These are phyloP conservation scores for Nelumbo lutea DNA, from an alignment of 164 flowering plant genomes.

Conservation along the genomic window DNA sequence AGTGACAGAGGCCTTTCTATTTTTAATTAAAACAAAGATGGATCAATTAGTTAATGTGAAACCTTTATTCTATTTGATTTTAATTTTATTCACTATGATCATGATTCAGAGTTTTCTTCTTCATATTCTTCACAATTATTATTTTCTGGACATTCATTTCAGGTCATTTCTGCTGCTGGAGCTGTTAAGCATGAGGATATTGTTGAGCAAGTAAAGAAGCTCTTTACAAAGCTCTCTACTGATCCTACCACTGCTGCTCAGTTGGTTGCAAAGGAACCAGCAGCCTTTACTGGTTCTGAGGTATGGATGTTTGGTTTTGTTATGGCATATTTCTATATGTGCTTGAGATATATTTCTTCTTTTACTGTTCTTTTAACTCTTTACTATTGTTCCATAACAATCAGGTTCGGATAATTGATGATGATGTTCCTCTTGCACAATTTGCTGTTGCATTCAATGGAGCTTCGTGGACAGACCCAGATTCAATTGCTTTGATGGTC, in stretches of 20 bases:
- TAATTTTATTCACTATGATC: neutral
- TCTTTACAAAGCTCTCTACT: conserved; percentile 74
- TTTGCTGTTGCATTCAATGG: conserved; percentile 95
- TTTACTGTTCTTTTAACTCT: neutral
- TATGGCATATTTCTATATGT: neutral
- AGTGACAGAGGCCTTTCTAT: neutral
- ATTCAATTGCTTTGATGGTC: conserved; percentile 93
- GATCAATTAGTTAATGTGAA: neutral
- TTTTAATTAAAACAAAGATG: neutral
- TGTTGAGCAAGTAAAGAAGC: conserved; percentile 76
- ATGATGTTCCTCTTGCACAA: conserved; percentile 86
- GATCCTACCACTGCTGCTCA: conserved; percentile 77
- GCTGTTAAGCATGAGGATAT: conserved; percentile 92
- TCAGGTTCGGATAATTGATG: conserved; percentile 89
- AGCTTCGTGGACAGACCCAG: conserved; percentile 99
- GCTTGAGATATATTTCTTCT: neutral
- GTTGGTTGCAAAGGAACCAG: conserved; percentile 70
- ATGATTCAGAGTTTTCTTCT: conserved; percentile 3
- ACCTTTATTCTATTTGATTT: neutral
- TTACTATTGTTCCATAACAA: neutral
- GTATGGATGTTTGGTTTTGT: conserved; percentile 25
- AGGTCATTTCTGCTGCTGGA: conserved; percentile 95
- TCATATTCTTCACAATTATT: neutral
- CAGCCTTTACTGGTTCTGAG: conserved; percentile 96
- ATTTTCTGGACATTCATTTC: conserved; percentile 7